Conservation (phyloP, 2,329 filamentous ascomycete species). For the Emericellopsis cladophorae region DNA sequence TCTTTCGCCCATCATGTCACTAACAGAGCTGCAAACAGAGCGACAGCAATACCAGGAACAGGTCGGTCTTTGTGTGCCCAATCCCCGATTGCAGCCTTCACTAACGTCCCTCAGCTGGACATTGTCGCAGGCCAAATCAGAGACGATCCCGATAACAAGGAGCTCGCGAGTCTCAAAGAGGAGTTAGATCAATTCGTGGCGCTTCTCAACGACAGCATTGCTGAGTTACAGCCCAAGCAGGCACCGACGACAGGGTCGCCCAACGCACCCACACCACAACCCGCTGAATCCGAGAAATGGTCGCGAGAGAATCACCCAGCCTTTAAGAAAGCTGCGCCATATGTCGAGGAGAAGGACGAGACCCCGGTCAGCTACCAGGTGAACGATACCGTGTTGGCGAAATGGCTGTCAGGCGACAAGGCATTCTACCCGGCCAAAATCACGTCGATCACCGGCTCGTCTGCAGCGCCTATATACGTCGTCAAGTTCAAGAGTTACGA, state of each 20-base stretch:
- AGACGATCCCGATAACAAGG: conserved; percentile 67
- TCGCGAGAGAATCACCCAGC: conserved; percentile 71
- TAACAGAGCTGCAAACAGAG: conserved; percentile 35
- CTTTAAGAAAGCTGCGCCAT: conserved; percentile 41
- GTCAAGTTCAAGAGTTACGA: conserved; percentile 93
- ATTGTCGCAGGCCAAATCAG: conserved; percentile 64
- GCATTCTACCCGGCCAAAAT: conserved; percentile 87
- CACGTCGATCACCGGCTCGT: conserved; percentile 84
- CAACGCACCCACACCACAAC: conserved; percentile 26
- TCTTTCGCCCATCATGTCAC: not conserved
- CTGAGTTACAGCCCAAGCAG: conserved; percentile 54
- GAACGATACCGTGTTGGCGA: conserved; percentile 81
- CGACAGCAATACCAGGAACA: conserved; percentile 43
- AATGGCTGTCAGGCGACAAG: conserved; percentile 83
- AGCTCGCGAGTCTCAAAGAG: conserved; percentile 63
- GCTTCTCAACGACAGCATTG: conserved; percentile 67
- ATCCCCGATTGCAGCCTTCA: not conserved
- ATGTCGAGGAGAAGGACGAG: conserved; percentile 38
- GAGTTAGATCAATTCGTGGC: conserved; percentile 76
- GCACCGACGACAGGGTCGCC: conserved; percentile 30
- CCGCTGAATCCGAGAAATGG: conserved; percentile 57
- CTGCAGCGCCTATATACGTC: conserved; percentile 81
- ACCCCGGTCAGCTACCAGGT: conserved; percentile 56
- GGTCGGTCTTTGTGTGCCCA: conserved; percentile 20
- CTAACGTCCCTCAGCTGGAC: conserved; percentile 46